phyloP scores from a whole-genome alignment of 208 protist genomes.

The Crithidia thermophila region DNA sequence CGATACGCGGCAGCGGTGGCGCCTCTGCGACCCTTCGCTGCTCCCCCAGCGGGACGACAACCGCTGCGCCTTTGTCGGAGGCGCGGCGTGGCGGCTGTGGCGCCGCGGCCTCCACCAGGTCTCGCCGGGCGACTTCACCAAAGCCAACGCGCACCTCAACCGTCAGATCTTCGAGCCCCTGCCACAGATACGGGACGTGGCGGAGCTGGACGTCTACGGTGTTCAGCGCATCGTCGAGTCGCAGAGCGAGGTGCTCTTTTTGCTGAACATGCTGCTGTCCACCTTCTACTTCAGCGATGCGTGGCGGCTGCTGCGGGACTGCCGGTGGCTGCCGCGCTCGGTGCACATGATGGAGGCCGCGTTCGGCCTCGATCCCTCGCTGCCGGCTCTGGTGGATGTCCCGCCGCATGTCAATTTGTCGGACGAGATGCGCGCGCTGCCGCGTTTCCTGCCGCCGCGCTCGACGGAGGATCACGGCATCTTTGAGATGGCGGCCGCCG shows the following conservation, averaged over 20 bases:
- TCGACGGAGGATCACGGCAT: background rate
- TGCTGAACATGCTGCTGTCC: constrained; percentile 79
- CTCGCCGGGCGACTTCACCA: constrained; percentile 14
- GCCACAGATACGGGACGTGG: constrained; percentile 17
- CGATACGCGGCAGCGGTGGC: constrained; percentile 74
- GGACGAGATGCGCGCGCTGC: constrained; percentile 32
- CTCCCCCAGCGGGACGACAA: constrained; percentile 65
- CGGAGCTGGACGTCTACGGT: constrained; percentile 9
- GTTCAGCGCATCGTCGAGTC: constrained; percentile 61
- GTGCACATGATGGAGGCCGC: constrained; percentile 61
- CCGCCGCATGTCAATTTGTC: constrained; percentile 32
- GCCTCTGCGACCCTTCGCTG: constrained; percentile 59
- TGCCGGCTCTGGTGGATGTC: constrained; percentile 37
- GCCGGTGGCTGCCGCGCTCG: constrained; percentile 54
- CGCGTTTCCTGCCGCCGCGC: constrained; percentile 37
- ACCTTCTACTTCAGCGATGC: constrained; percentile 81
- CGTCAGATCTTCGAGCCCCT: constrained; percentile 23
- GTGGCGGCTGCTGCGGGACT: constrained; percentile 56
- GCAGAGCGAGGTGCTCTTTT: constrained; percentile 84
- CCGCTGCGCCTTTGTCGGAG: constrained; percentile 29
- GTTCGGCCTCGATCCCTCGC: constrained; percentile 46
- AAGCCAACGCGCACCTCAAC: constrained; percentile 11
- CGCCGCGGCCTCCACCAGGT: constrained; percentile 12
- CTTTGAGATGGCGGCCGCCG: background rate
- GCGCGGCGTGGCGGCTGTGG: constrained; percentile 18